Conservation (phyloP, 805 yeast genomes). For the Candida saitoana region DNA sequence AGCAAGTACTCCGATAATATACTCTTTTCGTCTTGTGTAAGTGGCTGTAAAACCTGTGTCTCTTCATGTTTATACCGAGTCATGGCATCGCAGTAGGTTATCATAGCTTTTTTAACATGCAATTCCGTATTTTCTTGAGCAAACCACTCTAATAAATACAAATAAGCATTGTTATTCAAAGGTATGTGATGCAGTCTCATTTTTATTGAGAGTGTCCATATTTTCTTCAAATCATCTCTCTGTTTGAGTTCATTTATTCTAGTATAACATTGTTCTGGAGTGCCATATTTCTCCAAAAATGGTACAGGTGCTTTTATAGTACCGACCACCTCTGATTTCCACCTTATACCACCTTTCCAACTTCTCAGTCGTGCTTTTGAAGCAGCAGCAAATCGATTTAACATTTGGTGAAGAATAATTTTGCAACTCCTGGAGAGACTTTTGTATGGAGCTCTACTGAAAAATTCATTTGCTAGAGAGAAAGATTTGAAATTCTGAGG, state of each 20-base stretch:
- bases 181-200: not conserved
- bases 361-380: not conserved
- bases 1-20: slow-evolving; percentile 6
- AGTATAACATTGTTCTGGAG: not conserved
- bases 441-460: slow-evolving; percentile 1
- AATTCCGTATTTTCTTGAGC: not conserved
- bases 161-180: slow-evolving; percentile 2
- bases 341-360: not conserved
- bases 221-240: not conserved
- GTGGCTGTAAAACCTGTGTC: not conserved
- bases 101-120: slow-evolving; percentile 3
- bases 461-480: not conserved
- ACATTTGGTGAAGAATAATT: not conserved
- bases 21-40: slow-evolving; percentile 2
- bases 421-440: not conserved
- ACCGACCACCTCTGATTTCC: not conserved
- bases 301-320: not conserved
- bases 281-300: not conserved
- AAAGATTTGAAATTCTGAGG: not conserved
- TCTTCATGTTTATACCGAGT: slow-evolving; percentile 3
- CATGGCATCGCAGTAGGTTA: slow-evolving; percentile 2
- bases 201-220: not conserved
- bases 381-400: not conserved
- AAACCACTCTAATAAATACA: slow-evolving; percentile 4
- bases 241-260: not conserved